Conservation (phyloP, 208 protist species). For the Leishmania gerbilli region DNA sequence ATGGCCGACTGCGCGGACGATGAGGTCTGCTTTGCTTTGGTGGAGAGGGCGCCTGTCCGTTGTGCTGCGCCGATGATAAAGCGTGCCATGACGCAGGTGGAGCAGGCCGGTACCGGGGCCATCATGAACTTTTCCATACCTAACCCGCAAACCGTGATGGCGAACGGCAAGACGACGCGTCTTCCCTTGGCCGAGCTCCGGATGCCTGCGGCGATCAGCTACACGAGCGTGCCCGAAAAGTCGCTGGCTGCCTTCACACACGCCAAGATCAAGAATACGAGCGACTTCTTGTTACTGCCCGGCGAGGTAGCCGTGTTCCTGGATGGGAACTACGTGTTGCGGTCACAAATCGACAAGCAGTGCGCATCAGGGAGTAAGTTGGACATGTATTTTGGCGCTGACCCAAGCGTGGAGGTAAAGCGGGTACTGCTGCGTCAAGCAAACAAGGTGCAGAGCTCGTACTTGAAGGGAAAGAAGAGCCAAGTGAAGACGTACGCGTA, state of each 20-base stretch:
- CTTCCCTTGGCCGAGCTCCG: slow-evolving; percentile 28
- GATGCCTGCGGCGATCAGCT: slow-evolving; percentile 27
- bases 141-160: slow-evolving; percentile 27
- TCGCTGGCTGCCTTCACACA: slow-evolving; percentile 23
- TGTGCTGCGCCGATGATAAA: slow-evolving; percentile 18
- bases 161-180: slow-evolving; percentile 28
- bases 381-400: slow-evolving; percentile 29
- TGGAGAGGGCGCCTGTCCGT: no score
- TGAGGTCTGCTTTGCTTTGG: no score
- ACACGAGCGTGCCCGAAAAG: slow-evolving; percentile 28
- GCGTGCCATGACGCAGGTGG: slow-evolving; percentile 1
- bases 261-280: slow-evolving; percentile 25
- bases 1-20: background rate
- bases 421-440: slow-evolving; percentile 32
- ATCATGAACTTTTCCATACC: slow-evolving; percentile 28
- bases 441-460: slow-evolving; percentile 25
- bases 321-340: slow-evolving; percentile 28
- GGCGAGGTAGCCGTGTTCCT: slow-evolving; percentile 32
- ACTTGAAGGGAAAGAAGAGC: slow-evolving; percentile 24
- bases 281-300: slow-evolving; percentile 22
- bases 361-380: slow-evolving; percentile 18
- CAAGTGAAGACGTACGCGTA: slow-evolving; percentile 23
- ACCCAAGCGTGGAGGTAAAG: slow-evolving; percentile 29
- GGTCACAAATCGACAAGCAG: slow-evolving; percentile 20
- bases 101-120: slow-evolving; percentile 24